A percentile compares a stretch with the other conserved stretches of the same genome.
Conservation (phyloP, 495 filamentous ascomycete species). For the Hypoxylon fragiforme region DNA sequence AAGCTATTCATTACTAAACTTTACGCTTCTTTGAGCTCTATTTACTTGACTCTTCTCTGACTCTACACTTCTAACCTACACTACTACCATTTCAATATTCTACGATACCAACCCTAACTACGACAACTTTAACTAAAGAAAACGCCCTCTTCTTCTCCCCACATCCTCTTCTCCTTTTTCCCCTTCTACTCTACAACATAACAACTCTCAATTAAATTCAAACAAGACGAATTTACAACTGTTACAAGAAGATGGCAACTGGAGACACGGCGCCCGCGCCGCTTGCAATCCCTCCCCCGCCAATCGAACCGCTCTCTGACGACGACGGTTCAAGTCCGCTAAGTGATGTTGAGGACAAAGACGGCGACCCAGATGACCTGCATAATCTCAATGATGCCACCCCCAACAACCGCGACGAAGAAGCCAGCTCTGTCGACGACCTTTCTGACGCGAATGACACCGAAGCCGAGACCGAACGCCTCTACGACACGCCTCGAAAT, state of each 20-base stretch:
- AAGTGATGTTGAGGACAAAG: conserved; percentile 87
- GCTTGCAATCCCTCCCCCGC: conserved; percentile 50
- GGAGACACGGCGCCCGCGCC: conserved; percentile 51
- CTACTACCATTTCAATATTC: no score
- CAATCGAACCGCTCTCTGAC: conserved; percentile 41
- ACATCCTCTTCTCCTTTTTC: not conserved
- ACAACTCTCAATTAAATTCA: not conserved
- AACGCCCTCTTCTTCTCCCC: no score
- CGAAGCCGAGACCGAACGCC: conserved; percentile 95
- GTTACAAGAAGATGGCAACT: conserved; percentile 44
- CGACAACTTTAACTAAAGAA: conserved; percentile 2
- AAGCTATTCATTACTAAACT: conserved; percentile 23
- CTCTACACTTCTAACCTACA: conserved; percentile 1
- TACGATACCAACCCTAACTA: conserved; percentile 9
- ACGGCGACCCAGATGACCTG: conserved; percentile 50
- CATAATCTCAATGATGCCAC: conserved; percentile 50
- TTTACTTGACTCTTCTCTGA: conserved; percentile 18
- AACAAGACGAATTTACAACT: not conserved
- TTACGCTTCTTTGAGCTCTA: conserved; percentile 18
- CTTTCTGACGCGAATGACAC: conserved; percentile 75
- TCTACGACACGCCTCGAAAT: conserved; percentile 89
- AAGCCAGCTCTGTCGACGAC: conserved; percentile 48
- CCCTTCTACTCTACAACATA: not conserved
- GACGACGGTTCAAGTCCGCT: conserved; percentile 66
- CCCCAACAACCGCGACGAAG: conserved; percentile 55